Conservation (phyloP, 768 basidiomycete species). For the Podaxis pistillaris region DNA sequence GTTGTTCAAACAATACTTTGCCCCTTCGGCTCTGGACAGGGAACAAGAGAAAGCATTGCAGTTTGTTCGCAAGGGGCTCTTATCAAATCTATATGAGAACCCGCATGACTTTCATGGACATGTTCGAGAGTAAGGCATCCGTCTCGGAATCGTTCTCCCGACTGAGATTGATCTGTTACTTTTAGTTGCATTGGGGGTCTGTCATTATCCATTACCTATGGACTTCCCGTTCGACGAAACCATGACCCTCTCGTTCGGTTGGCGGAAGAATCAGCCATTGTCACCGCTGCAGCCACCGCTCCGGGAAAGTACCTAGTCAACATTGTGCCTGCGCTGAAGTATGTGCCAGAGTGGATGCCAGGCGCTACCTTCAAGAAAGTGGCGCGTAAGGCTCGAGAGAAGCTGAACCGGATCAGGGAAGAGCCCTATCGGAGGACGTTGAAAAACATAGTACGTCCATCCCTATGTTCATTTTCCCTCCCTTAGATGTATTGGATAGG, state of each 20-base stretch:
- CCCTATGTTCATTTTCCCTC: too few species aligned
- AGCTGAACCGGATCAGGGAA: neutral
- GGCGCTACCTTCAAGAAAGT: constrained; percentile 13
- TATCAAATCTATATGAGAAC: neutral
- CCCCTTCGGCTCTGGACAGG: constrained; percentile 1
- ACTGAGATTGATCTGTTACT: neutral
- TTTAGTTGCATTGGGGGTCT: constrained; percentile 10
- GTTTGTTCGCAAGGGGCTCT: neutral
- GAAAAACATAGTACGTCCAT: neutral
- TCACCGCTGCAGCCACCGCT: neutral
- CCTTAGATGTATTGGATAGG: neutral
- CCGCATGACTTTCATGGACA: constrained; percentile 4
- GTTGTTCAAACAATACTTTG: constrained; percentile 39
- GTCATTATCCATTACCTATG: constrained; percentile 6
- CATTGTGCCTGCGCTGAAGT: constrained; percentile 10
- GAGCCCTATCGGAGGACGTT: neutral
- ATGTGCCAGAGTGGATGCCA: constrained; percentile 17
- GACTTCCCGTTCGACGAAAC: constrained; percentile 4
- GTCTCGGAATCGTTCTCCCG: neutral
- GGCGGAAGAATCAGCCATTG: constrained; percentile 3
- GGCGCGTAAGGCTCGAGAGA: neutral
- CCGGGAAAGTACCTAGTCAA: constrained; percentile 16
- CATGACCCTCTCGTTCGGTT: constrained; percentile 10
- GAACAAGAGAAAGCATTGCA: constrained; percentile 7
- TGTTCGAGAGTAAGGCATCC: neutral